Base-by-base conservation (phyloP, 2,329 filamentous ascomycete genomes). In the Alternaria angustiovoidea region DNA sequence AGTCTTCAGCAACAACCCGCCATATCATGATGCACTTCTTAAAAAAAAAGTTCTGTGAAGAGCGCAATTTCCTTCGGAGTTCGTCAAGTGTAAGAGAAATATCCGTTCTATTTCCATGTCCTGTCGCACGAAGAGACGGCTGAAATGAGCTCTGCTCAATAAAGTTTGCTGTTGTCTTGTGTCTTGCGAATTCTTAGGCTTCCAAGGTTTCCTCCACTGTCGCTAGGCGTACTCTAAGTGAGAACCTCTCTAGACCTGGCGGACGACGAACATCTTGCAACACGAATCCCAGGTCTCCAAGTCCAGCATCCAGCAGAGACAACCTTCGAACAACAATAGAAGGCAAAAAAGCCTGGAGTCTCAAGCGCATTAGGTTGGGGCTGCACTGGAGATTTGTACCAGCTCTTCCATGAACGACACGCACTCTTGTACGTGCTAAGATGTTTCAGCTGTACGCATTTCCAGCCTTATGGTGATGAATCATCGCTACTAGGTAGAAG, bases 361-460 rank as follows among this genome's bases (percentile, higher is more conserved):
- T 16, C 24, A 20, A 24, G 46, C 20, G 22, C 14, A 7, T 24
- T 22, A 34, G 22, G 36, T 49, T 32, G 32, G 20, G 46, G 46
- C 30, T 49, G 3, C 46, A 36, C 22, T 34, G 32, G 22, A 34
- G 8, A 49, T 30, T 36, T n/a, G 32, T 22, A 49, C 22, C 20
- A 20, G 6, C 20, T 26, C 55, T 24, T 46, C 12, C 26, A 18
- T 12, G 18, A 20, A 26, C 12, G 14, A 28, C 38, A 32, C 2
- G 28, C 49, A n/a, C 38, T 54, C 39, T 44, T 34, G 41, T 41
- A 26, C 36, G 18, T 36, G 39, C 51, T 54, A 49, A n/a, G 12
- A 38, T 39, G 49, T 54, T 58, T 54, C 55, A 43, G 28, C 26
- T 41, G 42, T 22, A 44, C 47, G 51, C 43, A 44, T 8, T 11